Conservation (phyloP, 108 stramenopile genomes). For the Skeletonema tropicum region DNA sequence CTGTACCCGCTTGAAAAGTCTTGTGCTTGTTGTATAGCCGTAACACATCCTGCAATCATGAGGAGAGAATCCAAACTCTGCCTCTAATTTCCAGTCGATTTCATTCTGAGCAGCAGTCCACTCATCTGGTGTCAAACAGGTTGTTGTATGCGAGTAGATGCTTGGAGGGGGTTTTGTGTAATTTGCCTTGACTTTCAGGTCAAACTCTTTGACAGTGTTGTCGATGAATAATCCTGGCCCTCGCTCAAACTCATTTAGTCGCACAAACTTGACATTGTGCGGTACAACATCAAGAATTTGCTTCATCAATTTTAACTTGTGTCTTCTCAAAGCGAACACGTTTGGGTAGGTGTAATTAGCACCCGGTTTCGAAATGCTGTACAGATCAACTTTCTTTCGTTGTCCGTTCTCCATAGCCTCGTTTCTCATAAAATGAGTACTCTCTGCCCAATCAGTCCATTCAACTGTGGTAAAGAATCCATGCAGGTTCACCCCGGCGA, state of each 20-base stretch:
- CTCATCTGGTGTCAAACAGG: slow-evolving; percentile 41
- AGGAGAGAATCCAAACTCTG: slow-evolving; percentile 48
- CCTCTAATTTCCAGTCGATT: slow-evolving; percentile 46
- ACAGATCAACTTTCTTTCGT: background rate
- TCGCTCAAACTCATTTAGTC: slow-evolving; percentile 45
- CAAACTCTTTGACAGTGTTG: slow-evolving; percentile 29
- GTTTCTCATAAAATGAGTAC: slow-evolving; percentile 34
- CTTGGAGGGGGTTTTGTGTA: slow-evolving; percentile 29
- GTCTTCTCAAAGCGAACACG: slow-evolving; percentile 41
- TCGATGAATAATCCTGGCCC: slow-evolving; percentile 48
- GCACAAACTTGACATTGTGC: slow-evolving; percentile 46
- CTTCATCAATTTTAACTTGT: slow-evolving; percentile 48
- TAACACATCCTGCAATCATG: slow-evolving; percentile 55
- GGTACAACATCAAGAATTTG: slow-evolving; percentile 43
- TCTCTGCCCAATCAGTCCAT: slow-evolving; percentile 52
- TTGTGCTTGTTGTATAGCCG: slow-evolving; percentile 36
- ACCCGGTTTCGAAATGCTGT: slow-evolving; percentile 45
- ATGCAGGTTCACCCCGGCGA: slow-evolving; percentile 18
- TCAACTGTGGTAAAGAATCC: slow-evolving; percentile 40
- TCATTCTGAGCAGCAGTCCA: slow-evolving; percentile 39
- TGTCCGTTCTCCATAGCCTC: slow-evolving; percentile 5
- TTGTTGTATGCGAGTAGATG: slow-evolving; percentile 30
- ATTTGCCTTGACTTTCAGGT: slow-evolving; percentile 27
- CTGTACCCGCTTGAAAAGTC: slow-evolving; percentile 18
- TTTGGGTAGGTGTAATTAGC: slow-evolving; percentile 43